A percentile compares a stretch with the other conserved stretches of the same genome.
Conservation (phyloP, 2,329 filamentous ascomycete genomes). For the Ceratocystis cubensis region DNA sequence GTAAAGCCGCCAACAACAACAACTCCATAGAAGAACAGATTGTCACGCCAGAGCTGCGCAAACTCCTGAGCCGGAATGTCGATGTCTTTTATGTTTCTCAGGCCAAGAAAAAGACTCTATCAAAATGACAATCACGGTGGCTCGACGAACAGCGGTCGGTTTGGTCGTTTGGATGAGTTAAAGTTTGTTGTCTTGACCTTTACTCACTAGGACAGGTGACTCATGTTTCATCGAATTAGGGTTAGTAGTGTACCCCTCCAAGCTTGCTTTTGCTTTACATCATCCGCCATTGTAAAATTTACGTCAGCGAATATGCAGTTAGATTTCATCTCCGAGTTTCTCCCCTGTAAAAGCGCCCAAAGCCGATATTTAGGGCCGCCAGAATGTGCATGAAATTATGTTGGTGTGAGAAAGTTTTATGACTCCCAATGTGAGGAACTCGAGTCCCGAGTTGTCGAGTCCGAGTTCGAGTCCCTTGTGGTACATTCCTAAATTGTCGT, state of each 20-base stretch:
- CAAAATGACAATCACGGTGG: conserved; percentile 16
- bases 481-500: conserved; percentile 9
- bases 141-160: conserved; percentile 15
- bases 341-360: conserved; percentile 4
- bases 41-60: conserved; percentile 46
- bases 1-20: conserved; percentile 21
- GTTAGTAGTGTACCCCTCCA: background rate
- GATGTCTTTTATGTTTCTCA: conserved; percentile 31
- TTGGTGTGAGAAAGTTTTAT: background rate
- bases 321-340: background rate
- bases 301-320: conserved; percentile 5
- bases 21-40: conserved; percentile 33
- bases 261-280: background rate
- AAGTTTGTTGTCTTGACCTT: background rate
- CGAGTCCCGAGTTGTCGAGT: background rate
- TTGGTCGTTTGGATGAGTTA: conserved; percentile 15
- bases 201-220: background rate
- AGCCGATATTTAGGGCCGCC: background rate
- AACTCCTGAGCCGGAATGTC: conserved; percentile 38
- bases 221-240: conserved; percentile 2
- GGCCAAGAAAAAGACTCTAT: conserved; percentile 18
- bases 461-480: conserved; percentile 1
- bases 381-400: background rate
- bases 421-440: background rate
- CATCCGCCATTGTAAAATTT: conserved; percentile 8